Base-by-base conservation (phyloP, 768 basidiomycete species). In the Tulasnella sp. region DNA sequence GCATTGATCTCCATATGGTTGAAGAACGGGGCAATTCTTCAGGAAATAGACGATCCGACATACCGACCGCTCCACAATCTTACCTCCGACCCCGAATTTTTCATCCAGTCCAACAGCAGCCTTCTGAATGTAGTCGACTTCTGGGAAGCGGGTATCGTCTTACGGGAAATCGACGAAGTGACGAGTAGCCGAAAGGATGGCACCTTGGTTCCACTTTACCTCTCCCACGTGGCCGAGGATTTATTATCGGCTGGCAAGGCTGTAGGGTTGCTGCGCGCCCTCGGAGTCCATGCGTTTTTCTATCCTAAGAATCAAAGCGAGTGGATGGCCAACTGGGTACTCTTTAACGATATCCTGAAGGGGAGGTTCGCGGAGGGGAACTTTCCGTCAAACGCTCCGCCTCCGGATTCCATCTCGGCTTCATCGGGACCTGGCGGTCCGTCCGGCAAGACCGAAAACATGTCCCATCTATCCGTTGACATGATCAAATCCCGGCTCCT, bases 161-260 rank as follows among this genome's bases (percentile, higher is more conserved):
- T 81, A 45, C 69, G 69, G 1, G 54, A 57, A 15, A 65, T 12
- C 12, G 27, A 32, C 11, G n/a, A n/a, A n/a, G n/a, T n/a, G n/a
- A n/a, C n/a, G n/a, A n/a, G n/a, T n/a, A n/a, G n/a, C n/a, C n/a
- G n/a, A n/a, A n/a, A n/a, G n/a, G n/a, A n/a, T n/a, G 17, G 17
- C 8, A 49, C 6, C 68, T 70, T 57, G 67, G 62, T 80, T 32
- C 85, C 88, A 1, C 65, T 69, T 39, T 85, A 88, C 66, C 68
- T 91, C 64, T 71, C 74, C 31, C 77, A 77, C 43, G 73, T 82
- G 12, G 80, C 82, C 6, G 72, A 73, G 23, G 71, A 74, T 2
- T 69, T 88, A 2, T 70, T 90, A 14, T 73, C 75, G 6, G 78
- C 83, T 3, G 87, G 87, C 9, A 90, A 90, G 67, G 80, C 84